Evolutionary conservation across 768 basidiomycete species (phyloP).

Genomic region (Pleurotus sapidus): DNA sequence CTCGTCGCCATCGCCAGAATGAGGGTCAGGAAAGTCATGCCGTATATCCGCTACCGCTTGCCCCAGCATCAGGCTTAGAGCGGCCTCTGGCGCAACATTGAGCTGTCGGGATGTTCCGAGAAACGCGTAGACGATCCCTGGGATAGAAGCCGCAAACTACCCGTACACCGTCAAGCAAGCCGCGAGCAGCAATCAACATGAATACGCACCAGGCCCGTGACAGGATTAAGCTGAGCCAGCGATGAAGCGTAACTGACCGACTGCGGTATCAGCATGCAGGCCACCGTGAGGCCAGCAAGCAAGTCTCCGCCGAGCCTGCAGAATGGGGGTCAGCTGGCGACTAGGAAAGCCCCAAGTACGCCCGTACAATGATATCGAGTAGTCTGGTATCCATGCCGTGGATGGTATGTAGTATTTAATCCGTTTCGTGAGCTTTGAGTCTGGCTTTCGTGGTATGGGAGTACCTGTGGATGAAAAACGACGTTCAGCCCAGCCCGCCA

Average conservation of each 20-base stretch:
- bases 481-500: neutral
- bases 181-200: neutral
- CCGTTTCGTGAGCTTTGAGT: constrained; percentile 40
- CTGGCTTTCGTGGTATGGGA: constrained; percentile 6
- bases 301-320: constrained; percentile 51
- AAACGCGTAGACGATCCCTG: constrained; percentile 86
- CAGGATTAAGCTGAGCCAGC: constrained; percentile 80
- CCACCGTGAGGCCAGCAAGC: constrained; percentile 84
- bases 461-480: neutral
- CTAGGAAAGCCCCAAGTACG: constrained; percentile 4
- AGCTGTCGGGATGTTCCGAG: constrained; percentile 82
- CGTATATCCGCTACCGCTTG: constrained; percentile 78
- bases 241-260: constrained; percentile 92
- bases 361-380: constrained; percentile 64
- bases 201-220: constrained; percentile 73
- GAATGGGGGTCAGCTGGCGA: neutral
- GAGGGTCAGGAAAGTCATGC: constrained; percentile 40
- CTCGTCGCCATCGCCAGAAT: constrained; percentile 40
- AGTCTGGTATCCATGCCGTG: constrained; percentile 76
- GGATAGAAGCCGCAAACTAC: constrained; percentile 78
- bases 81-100: constrained; percentile 87
- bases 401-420: constrained; percentile 78
- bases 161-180: neutral
- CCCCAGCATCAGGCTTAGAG: constrained; percentile 82
- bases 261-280: constrained; percentile 81